Evolutionary conservation across 768 basidiomycete species (phyloP).

Genomic region (Lactifluus subvellereus): DNA sequence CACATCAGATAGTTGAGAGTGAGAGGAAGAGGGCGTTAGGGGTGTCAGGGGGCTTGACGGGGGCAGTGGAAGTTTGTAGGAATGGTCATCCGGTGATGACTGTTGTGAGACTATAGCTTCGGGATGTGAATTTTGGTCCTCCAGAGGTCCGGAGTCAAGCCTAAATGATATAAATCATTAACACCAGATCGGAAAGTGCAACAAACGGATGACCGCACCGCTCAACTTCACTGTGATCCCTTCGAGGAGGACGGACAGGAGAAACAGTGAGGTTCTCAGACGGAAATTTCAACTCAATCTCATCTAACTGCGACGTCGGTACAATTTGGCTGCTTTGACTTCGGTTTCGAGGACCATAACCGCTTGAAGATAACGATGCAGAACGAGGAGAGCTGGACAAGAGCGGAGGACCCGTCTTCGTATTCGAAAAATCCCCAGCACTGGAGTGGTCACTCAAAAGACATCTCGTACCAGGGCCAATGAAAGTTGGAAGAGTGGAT

Average conservation of each 20-base stretch:
- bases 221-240: neutral
- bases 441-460: neutral
- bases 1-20: neutral
- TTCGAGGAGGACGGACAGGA: neutral
- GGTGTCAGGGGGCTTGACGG: conserved; percentile 15
- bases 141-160: neutral
- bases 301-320: conserved; percentile 19
- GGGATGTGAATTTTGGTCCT: neutral
- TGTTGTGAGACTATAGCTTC: neutral
- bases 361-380: neutral
- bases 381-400: neutral
- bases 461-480: neutral
- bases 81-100: neutral
- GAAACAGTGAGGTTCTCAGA: neutral
- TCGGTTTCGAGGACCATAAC: neutral
- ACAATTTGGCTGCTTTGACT: conserved; percentile 12
- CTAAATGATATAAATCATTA: conserved; percentile 1
- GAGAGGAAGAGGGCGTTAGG: conserved; percentile 6
- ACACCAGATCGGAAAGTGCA: neutral
- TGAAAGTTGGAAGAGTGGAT: neutral
- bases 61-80: neutral
- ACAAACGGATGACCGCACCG: neutral
- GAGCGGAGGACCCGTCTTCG: neutral
- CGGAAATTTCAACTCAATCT: conserved; percentile 3
- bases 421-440: neutral